Conservation (phyloP, 2,329 filamentous ascomycete genomes). For the Tolypocladium tropicale region DNA sequence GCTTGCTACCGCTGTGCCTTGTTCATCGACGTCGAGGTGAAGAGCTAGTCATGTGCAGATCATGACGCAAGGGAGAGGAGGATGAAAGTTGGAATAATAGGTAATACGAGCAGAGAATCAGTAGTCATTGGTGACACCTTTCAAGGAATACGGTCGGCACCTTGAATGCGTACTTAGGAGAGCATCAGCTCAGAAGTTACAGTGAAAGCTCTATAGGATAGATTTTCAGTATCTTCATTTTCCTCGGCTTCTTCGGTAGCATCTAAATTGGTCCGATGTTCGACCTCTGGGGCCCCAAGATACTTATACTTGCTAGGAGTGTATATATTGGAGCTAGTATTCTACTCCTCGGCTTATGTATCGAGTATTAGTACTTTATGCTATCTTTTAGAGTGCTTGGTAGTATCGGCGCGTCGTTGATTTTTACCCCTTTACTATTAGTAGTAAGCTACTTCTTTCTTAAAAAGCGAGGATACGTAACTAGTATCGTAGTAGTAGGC, state of each 20-base stretch:
- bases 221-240: conserved; percentile 77
- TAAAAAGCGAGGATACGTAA: background rate
- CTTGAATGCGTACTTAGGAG: conserved; percentile 67
- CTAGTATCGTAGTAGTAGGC: background rate
- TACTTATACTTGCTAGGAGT: conserved; percentile 56
- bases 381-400: background rate
- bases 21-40: too few species aligned
- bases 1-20: too few species aligned
- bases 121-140: too few species aligned
- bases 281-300: conserved; percentile 60
- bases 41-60: too few species aligned
- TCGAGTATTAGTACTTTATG: background rate
- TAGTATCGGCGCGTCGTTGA: background rate
- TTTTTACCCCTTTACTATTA: background rate
- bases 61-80: too few species aligned
- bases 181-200: conserved; percentile 60
- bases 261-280: conserved; percentile 77
- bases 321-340: conserved; percentile 50
- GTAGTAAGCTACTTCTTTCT: background rate
- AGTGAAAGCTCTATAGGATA: conserved; percentile 64
- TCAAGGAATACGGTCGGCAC: background rate
- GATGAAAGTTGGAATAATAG: too few species aligned
- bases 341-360: background rate
- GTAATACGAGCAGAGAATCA: too few species aligned
- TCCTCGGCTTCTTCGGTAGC: conserved; percentile 72